These are phyloP conservation scores for Suhomyces sp. DNA, from an alignment of 805 yeast genomes.

Conservation along the genomic window DNA sequence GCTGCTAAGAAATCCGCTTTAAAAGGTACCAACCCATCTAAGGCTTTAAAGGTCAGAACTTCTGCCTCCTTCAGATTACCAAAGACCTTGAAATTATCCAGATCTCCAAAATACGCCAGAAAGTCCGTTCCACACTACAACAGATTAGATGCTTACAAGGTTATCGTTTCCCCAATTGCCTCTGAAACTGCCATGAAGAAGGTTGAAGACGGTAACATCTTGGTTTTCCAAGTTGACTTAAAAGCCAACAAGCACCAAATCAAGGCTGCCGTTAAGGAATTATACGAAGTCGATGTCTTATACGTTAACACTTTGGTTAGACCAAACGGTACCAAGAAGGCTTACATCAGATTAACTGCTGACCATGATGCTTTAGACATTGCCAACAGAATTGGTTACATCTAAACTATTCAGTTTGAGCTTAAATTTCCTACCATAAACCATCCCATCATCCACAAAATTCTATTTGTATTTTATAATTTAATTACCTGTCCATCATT, in stretches of 20 bases:
- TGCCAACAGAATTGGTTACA: slow-evolving; percentile 99
- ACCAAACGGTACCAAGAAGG: slow-evolving; percentile 99
- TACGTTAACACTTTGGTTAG: slow-evolving; percentile 95
- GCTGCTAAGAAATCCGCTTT: slow-evolving; percentile 98
- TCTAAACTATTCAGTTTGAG: slow-evolving; percentile 46
- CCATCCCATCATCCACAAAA: slow-evolving; percentile 7
- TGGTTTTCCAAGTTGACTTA: slow-evolving; percentile 96
- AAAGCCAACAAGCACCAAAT: slow-evolving; percentile 98
- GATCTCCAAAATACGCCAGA: slow-evolving; percentile 92
- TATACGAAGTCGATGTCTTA: slow-evolving; percentile 92
- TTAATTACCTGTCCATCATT: slow-evolving; percentile 6
- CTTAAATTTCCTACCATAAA: slow-evolving; percentile 4
- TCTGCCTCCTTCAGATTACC: slow-evolving; percentile 94
- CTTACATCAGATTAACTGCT: slow-evolving; percentile 97
- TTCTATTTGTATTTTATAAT: slow-evolving; percentile 11
- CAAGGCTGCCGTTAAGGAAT: slow-evolving; percentile 96
- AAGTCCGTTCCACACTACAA: slow-evolving; percentile 96
- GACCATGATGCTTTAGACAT: slow-evolving; percentile 99
- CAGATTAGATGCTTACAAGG: slow-evolving; percentile 94
- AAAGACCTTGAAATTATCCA: slow-evolving; percentile 91
- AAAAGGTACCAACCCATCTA: slow-evolving; percentile 92
- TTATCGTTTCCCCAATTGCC: slow-evolving; percentile 91
- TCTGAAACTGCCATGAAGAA: slow-evolving; percentile 99
- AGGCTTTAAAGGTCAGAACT: slow-evolving; percentile 91
- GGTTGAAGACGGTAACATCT: slow-evolving; percentile 99